phyloP scores from a whole-genome alignment of 2,329 filamentous ascomycete species.

The Trichoderma sp. region DNA sequence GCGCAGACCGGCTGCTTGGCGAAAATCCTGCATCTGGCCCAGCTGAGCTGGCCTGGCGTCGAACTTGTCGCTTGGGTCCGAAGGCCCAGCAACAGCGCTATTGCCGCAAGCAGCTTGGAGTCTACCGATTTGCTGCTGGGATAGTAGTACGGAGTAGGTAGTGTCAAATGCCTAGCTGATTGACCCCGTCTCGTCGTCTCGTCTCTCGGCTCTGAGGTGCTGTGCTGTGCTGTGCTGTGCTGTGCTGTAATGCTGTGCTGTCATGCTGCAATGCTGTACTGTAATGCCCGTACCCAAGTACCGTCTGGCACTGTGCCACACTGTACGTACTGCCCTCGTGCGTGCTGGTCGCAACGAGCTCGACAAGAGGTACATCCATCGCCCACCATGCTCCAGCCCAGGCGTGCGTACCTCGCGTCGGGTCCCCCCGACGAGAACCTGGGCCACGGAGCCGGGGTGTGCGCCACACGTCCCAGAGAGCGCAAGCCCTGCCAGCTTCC shows the following conservation, averaged over 20 bases:
- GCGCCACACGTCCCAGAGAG: constrained; percentile 8
- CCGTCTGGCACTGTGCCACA: not conserved
- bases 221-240: not conserved
- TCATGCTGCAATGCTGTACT: not conserved
- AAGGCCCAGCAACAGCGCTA: not conserved
- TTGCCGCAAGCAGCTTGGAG: not conserved
- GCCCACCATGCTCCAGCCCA: not conserved
- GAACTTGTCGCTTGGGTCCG: not conserved
- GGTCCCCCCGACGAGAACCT: constrained; percentile 13
- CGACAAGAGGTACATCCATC: not conserved
- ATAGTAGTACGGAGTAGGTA: too few relatives aligned
- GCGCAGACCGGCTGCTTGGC: constrained; percentile 3
- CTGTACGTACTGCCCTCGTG: too few relatives aligned
- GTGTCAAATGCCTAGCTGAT: too few relatives aligned
- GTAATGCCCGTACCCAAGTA: too few relatives aligned
- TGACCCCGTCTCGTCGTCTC: not conserved
- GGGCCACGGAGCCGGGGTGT: constrained; percentile 14
- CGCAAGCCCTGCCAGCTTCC: not conserved
- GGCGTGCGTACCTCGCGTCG: not conserved
- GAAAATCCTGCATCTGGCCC: not conserved
- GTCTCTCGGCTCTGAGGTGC: not conserved
- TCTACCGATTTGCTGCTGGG: not conserved
- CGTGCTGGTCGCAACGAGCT: too few relatives aligned
- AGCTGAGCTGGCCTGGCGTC: not conserved
- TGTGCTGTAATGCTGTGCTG: not conserved